Conservation (phyloP, 371 early-diverging fungal species). For the Basidiobolus meristosporus region DNA sequence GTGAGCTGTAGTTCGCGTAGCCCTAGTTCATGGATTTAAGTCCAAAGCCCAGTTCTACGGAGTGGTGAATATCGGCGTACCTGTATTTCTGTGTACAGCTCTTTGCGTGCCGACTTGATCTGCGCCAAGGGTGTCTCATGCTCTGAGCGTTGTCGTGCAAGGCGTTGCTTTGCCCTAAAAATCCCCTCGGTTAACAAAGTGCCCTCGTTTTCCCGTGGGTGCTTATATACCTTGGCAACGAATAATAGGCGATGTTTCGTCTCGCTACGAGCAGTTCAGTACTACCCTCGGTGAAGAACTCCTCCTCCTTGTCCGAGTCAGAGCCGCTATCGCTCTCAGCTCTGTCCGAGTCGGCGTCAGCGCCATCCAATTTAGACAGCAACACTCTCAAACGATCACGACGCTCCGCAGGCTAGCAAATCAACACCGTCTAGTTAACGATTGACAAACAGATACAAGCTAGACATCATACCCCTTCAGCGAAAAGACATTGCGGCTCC, state of each 20-base stretch:
- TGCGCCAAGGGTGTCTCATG: constrained; percentile 44
- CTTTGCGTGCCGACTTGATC: constrained; percentile 55
- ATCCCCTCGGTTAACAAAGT: no score
- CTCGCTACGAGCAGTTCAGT: constrained; percentile 47
- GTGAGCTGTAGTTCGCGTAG: constrained; percentile 58
- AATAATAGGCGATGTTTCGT: constrained; percentile 49
- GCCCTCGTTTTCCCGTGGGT: no score
- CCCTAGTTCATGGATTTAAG: constrained; percentile 12
- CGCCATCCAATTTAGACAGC: constrained; percentile 31
- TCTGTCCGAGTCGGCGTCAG: constrained; percentile 14
- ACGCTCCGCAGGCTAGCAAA: constrained; percentile 65
- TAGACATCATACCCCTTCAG: constrained; percentile 77
- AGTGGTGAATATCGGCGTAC: constrained; percentile 10
- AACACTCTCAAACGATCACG: constrained; percentile 64
- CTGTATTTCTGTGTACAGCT: constrained; percentile 48
- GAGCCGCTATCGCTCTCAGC: constrained; percentile 18
- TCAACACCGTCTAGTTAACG: no score
- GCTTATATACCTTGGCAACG: constrained; percentile 42
- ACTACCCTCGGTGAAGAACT: constrained; percentile 75
- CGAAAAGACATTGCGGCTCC: constrained; percentile 82
- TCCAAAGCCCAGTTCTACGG: background rate
- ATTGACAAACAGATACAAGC: no score
- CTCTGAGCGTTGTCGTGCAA: constrained; percentile 45
- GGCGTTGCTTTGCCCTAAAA: constrained; percentile 46
- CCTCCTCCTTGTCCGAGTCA: constrained; percentile 43